Conservation (phyloP, 805 yeast species). For the Nakazawaea laoshanensis region DNA sequence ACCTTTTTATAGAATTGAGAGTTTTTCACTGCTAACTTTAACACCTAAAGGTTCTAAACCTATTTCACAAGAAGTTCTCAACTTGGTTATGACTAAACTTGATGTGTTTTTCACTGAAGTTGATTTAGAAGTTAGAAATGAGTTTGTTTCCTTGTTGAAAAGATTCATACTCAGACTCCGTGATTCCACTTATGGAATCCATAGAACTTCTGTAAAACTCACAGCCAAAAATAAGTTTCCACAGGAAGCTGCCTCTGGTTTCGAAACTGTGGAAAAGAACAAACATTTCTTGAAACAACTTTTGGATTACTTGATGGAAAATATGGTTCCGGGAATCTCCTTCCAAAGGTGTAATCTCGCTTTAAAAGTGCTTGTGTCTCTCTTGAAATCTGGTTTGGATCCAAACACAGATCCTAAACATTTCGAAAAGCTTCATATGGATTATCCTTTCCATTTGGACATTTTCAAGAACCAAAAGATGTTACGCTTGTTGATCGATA, state of each 20-base stretch:
- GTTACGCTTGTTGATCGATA: slow-evolving; percentile 46
- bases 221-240: slow-evolving; percentile 27
- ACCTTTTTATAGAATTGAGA: slow-evolving; percentile 35
- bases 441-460: slow-evolving; percentile 38
- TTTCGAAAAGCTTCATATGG: slow-evolving; percentile 35
- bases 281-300: slow-evolving; percentile 33
- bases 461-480: slow-evolving; percentile 30
- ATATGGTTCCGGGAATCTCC: slow-evolving; percentile 47
- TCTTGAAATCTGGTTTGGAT: slow-evolving; percentile 54
- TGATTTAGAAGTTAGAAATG: slow-evolving; percentile 61
- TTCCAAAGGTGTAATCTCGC: slow-evolving; percentile 45
- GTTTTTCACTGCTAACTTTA: slow-evolving; percentile 52
- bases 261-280: slow-evolving; percentile 22
- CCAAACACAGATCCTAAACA: slow-evolving; percentile 24
- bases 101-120: slow-evolving; percentile 53
- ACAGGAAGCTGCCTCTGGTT: slow-evolving; percentile 25
- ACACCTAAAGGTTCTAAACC: slow-evolving; percentile 56
- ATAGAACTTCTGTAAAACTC: slow-evolving; percentile 41
- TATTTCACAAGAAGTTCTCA: slow-evolving; percentile 36
- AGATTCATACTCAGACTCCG: slow-evolving; percentile 57
- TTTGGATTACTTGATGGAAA: slow-evolving; percentile 24
- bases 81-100: slow-evolving; percentile 32
- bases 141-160: slow-evolving; percentile 51
- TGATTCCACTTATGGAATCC: slow-evolving; percentile 55
- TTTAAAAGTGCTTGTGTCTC: slow-evolving; percentile 32